phyloP scores from a whole-genome alignment of 192 early-diverging fungal genomes.

The Umbelopsis vinacea region DNA sequence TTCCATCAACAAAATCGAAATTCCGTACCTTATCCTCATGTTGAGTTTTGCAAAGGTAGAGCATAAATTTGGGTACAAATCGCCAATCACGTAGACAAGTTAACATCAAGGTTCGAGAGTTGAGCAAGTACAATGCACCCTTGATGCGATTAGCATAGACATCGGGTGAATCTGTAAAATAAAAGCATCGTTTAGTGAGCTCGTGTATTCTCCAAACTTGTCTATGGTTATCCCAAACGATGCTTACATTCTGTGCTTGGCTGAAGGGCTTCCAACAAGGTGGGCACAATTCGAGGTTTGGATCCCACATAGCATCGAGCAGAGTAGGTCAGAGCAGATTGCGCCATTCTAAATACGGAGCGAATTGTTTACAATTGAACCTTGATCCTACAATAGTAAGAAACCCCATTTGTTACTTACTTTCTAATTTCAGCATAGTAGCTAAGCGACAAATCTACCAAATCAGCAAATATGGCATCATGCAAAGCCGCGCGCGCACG shows the following conservation, averaged over 20 bases:
- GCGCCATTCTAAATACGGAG: conserved; percentile 47
- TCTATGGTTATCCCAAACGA: not conserved
- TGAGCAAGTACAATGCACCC: conserved; percentile 70
- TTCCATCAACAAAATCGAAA: not conserved
- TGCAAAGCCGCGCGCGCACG: conserved; percentile 51
- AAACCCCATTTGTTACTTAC: conserved; percentile 26
- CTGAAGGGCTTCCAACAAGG: conserved; percentile 52
- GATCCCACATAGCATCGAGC: conserved; percentile 54
- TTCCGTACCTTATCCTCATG: conserved; percentile 65
- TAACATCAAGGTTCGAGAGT: conserved; percentile 51
- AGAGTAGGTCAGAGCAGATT: conserved; percentile 50
- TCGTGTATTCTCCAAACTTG: not conserved
- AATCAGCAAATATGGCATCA: conserved; percentile 54
- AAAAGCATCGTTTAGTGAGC: not conserved
- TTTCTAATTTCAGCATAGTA: conserved; percentile 64
- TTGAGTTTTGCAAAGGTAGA: conserved; percentile 57
- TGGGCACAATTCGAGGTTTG: conserved; percentile 52
- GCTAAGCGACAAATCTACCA: conserved; percentile 61
- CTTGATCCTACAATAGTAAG: not conserved
- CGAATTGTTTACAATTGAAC: not conserved
- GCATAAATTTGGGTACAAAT: conserved; percentile 58
- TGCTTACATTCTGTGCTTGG: conserved; percentile 32
- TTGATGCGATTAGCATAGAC: conserved; percentile 59
- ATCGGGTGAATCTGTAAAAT: conserved; percentile 37
- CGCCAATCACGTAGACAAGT: conserved; percentile 61